These are phyloP conservation scores for Rhizopus sp. DNA, from an alignment of 371 early-diverging fungal genomes.

Conservation along the genomic window DNA sequence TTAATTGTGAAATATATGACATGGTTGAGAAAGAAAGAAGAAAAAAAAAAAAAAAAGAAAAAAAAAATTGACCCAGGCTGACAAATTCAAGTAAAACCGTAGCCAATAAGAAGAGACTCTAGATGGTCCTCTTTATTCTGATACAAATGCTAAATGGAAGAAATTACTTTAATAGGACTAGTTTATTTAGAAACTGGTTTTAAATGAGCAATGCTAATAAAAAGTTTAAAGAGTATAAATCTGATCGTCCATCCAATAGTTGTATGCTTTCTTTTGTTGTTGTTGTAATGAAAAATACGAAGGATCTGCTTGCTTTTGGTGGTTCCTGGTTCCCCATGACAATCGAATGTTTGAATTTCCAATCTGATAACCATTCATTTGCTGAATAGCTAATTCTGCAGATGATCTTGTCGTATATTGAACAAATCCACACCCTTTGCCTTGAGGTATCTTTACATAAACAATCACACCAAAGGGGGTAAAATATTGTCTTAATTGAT, in stretches of 20 bases:
- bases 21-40: slow-evolving; percentile 21
- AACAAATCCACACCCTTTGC: slow-evolving; percentile 93
- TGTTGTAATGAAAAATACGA: background rate
- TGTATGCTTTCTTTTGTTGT: background rate
- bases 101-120: too few species aligned
- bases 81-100: too few species aligned
- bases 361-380: slow-evolving; percentile 83
- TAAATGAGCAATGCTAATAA: background rate
- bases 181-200: too few species aligned
- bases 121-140: too few species aligned
- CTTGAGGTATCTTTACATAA: slow-evolving; percentile 89
- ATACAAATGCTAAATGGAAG: too few species aligned
- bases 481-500: slow-evolving; percentile 79
- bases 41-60: background rate
- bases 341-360: slow-evolving; percentile 82
- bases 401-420: slow-evolving; percentile 76
- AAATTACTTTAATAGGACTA: too few species aligned
- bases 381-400: slow-evolving; percentile 85
- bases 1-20: slow-evolving; percentile 35
- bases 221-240: slow-evolving; percentile 12
- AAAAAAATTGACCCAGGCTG: too few species aligned
- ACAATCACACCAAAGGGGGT: slow-evolving; percentile 83
- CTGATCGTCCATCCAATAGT: slow-evolving; percentile 8
- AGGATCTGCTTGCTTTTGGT: background rate
- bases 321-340: slow-evolving; percentile 81